Conservation (phyloP, 2,329 filamentous ascomycete species). For the Monilinia fructicola region DNA sequence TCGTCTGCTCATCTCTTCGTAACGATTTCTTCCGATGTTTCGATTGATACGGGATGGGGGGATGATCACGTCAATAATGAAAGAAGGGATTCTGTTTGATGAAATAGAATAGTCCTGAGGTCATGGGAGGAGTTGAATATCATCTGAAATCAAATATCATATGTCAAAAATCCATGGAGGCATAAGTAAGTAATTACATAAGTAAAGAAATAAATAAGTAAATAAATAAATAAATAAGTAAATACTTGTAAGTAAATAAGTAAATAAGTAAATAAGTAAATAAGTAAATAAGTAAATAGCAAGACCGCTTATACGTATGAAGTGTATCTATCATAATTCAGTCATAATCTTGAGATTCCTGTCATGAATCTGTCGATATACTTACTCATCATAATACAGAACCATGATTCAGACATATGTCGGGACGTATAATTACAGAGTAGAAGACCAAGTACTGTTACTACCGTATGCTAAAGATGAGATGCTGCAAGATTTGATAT, state of each 20-base stretch:
- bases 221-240: neutral
- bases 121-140: neutral
- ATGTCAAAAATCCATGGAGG: neutral
- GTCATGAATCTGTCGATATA: neutral
- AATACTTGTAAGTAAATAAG: neutral
- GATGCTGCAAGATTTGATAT: neutral
- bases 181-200: no score
- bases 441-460: no score
- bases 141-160: neutral
- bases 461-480: no score
- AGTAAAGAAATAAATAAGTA: no score
- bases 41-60: neutral
- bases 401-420: neutral
- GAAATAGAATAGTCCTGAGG: no score
- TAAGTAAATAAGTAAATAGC: neutral
- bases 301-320: neutral
- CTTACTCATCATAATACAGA: neutral
- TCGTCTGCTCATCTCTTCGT: neutral
- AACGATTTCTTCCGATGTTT: conserved; percentile 14
- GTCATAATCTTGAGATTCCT: neutral
- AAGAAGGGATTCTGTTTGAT: no score
- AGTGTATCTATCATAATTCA: neutral
- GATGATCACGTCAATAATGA: no score
- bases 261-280: neutral
- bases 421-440: neutral